These are phyloP conservation scores for Aspergillus ostianus DNA, from an alignment of 495 filamentous ascomycete species.

Conservation along the genomic window DNA sequence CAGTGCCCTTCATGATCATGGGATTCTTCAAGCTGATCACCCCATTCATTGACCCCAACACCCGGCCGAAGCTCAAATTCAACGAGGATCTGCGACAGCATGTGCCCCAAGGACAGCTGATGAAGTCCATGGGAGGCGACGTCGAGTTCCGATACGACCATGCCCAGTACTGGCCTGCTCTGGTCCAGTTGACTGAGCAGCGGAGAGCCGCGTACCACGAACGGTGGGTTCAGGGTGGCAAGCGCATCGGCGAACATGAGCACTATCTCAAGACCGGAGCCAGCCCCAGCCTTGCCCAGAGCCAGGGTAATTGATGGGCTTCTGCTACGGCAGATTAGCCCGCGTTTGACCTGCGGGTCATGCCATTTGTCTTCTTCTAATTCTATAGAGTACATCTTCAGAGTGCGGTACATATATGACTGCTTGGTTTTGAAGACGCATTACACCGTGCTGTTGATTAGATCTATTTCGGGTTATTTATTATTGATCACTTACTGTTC, in stretches of 20 bases:
- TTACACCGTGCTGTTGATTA: not conserved
- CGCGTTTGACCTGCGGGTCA: not conserved
- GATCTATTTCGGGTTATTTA: not conserved
- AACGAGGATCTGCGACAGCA: constrained; percentile 80
- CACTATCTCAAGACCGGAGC: constrained; percentile 69
- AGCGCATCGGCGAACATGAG: constrained; percentile 80
- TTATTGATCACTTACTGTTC: not conserved
- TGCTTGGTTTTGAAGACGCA: not conserved
- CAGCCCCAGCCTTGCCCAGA: constrained; percentile 37
- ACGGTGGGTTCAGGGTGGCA: constrained; percentile 77
- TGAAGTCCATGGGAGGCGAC: constrained; percentile 56
- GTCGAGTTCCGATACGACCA: constrained; percentile 87
- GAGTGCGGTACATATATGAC: too few species aligned
- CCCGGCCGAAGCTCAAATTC: constrained; percentile 89
- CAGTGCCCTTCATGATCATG: constrained; percentile 83
- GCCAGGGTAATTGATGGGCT: constrained; percentile 2
- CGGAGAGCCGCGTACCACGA: constrained; percentile 55
- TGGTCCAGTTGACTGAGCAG: constrained; percentile 64
- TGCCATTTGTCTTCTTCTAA: not conserved
- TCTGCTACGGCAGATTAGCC: not conserved
- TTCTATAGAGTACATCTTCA: not conserved
- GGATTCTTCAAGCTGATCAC: constrained; percentile 94
- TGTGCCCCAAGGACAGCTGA: constrained; percentile 75
- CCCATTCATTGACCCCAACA: constrained; percentile 92
- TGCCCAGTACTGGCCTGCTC: constrained; percentile 80